Percentiles rank a stretch among this genome's conserved stretches.
Conservation (phyloP, 352 stramenopile genomes). For the Pythium sukuiense region DNA sequence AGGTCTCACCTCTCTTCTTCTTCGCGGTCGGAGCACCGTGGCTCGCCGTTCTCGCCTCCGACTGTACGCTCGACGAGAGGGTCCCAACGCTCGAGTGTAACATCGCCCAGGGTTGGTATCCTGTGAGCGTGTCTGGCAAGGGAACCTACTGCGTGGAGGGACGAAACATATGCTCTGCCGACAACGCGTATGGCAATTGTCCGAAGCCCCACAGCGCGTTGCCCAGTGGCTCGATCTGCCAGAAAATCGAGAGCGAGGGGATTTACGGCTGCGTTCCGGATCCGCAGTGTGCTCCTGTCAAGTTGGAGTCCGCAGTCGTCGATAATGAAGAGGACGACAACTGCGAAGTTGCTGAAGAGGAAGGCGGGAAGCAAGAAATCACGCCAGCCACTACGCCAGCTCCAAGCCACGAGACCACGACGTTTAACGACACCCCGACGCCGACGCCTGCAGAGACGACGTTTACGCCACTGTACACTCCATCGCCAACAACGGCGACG, state of each 20-base stretch:
- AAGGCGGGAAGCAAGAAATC: background rate
- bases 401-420: background rate
- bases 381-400: background rate
- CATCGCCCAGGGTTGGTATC: slow-evolving; percentile 8
- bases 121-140: slow-evolving; percentile 1
- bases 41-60: slow-evolving; percentile 3
- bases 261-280: slow-evolving; percentile 17
- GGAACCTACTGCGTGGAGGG: slow-evolving; percentile 10
- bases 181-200: slow-evolving; percentile 7
- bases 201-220: slow-evolving; percentile 11
- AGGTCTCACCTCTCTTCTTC: slow-evolving; percentile 20
- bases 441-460: slow-evolving; percentile 5
- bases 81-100: background rate
- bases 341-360: slow-evolving; percentile 14
- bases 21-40: slow-evolving; percentile 12
- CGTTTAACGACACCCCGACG: background rate
- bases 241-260: background rate
- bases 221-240: slow-evolving; percentile 9
- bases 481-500: background rate
- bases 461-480: slow-evolving; percentile 5
- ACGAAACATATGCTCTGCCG: background rate
- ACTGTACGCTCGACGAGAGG: background rate
- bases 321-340: background rate
- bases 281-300: slow-evolving; percentile 1
- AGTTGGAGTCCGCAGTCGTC: background rate